These are phyloP conservation scores for Erigeron canadensis DNA, from an alignment of 129 eudicot species.

Conservation along the genomic window DNA sequence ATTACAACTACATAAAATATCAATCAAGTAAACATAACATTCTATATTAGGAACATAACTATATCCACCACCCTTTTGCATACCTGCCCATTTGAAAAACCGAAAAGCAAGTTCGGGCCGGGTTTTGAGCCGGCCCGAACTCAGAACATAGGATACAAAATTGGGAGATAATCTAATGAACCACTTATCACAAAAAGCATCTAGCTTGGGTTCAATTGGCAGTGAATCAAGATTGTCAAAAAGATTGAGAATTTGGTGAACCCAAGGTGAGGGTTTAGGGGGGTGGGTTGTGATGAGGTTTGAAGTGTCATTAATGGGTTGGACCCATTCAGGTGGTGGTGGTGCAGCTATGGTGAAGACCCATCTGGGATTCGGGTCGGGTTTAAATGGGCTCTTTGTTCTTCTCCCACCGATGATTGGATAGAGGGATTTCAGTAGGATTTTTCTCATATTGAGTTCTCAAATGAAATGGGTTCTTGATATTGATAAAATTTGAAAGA, in stretches of 20 bases:
- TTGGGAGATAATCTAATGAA: constrained; percentile 70
- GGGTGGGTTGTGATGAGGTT: constrained; percentile 53
- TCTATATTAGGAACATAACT: constrained; percentile 59
- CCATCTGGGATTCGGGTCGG: constrained; percentile 32
- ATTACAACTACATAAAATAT: constrained; percentile 43
- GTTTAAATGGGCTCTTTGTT: neutral
- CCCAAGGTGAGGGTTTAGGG: constrained; percentile 74
- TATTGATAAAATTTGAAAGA: no score
- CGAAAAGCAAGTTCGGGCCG: constrained; percentile 53
- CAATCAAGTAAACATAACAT: constrained; percentile 70
- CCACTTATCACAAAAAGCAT: constrained; percentile 53
- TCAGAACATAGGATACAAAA: constrained; percentile 56
- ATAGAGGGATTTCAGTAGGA: constrained; percentile 30
- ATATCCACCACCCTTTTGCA: constrained; percentile 55
- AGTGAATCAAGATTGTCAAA: constrained; percentile 40
- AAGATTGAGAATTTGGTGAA: constrained; percentile 50
- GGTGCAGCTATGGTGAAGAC: constrained; percentile 41
- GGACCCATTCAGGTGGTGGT: constrained; percentile 93
- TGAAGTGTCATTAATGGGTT: constrained; percentile 68
- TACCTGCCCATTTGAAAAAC: constrained; percentile 86
- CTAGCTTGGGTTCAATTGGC: constrained; percentile 51
- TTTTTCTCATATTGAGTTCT: neutral
- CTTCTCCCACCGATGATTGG: constrained; percentile 15
- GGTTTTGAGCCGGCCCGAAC: constrained; percentile 36
- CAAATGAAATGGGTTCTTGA: no score